Conservation (phyloP, 1,284 basidiomycete species). For the Rhodotorula sp. region DNA sequence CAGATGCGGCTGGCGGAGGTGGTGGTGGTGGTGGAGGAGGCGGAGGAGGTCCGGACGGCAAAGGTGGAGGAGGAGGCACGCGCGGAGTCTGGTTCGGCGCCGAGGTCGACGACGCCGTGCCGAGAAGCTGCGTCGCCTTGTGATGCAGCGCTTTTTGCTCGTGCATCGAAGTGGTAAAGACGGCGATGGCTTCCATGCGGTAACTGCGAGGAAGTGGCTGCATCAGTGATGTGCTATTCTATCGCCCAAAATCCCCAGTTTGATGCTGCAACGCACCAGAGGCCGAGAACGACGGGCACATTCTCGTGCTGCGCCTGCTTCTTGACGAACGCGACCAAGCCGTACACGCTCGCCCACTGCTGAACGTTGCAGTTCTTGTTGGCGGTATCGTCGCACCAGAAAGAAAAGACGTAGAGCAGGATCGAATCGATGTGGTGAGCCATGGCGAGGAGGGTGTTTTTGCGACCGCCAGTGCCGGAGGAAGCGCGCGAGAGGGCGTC, state of each 20-base stretch:
- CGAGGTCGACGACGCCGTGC: not conserved
- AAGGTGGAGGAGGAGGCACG: not conserved
- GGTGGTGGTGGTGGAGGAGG: constrained; percentile 2
- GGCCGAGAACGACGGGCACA: constrained; percentile 16
- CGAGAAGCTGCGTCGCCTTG: constrained; percentile 23
- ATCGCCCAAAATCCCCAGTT: too few relatives aligned
- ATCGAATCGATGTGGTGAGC: constrained; percentile 55
- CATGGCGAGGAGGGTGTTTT: constrained; percentile 46
- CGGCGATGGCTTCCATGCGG: constrained; percentile 34
- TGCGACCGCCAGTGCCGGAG: not conserved
- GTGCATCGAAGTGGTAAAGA: constrained; percentile 33
- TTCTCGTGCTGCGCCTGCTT: constrained; percentile 35
- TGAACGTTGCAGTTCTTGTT: constrained; percentile 23
- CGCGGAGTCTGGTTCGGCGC: not conserved
- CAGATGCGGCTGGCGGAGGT: not conserved
- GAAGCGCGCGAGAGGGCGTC: constrained; percentile 40
- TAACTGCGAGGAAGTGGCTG: not conserved
- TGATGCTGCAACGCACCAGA: constrained; percentile 26
- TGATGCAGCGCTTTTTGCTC: constrained; percentile 36
- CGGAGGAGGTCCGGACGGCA: not conserved
- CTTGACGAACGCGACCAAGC: constrained; percentile 41
- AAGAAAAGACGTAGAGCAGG: constrained; percentile 54
- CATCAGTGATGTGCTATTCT: too few relatives aligned
- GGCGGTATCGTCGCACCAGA: constrained; percentile 55
- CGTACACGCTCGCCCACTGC: constrained; percentile 44